Base-by-base conservation (phyloP, 148 eudicot genomes). In the Rhododendron griersonianum region DNA sequence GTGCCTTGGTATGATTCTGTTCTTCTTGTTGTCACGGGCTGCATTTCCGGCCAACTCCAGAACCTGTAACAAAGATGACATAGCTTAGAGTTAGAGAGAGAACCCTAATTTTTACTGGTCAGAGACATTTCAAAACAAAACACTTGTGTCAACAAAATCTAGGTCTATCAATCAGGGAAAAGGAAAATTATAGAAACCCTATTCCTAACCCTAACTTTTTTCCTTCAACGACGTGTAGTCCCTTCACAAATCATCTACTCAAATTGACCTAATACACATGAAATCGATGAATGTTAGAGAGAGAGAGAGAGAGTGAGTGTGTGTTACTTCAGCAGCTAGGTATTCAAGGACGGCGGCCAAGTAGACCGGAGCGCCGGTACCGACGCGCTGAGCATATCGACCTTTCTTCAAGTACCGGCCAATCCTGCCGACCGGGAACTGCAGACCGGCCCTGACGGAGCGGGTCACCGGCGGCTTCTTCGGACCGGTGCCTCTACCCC, bases 371-470 rank as follows among this genome's bases (percentile, higher is more conserved):
- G 98, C 98, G 0, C 98, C 98, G 74, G 89, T 84, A 2, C 98
- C 98, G 33, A 94, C 98, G 16, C 98, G 91, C 84, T 92, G 85
- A n/a, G 94, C 90, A 41, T 94, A 94, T 0, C 96, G 87, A 0
- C 96, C 96, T 13, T 94, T 94, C 87, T 94, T 94, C 85, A 94
- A 44, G 78, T 86, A 94, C 18, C 97, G 86, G 2, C 94, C 96
- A 50, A 94, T 90, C 84, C 98, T 93, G 1, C 95, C 98, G 39
- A 94, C 98, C 0, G 98, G 98, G 41, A 94, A 93, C 86, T 94
- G 98, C 11, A 94, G 78, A 30, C 95, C 98, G 81, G 98, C 95
- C 37, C 86, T 91, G n/a, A 90, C 85, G 21, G 98, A 94, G 9
- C 95, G 91, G 47, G 98, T 78, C 1, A 93, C 95, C 2, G 94